Evolutionary conservation across 176 grass and related monocot genomes (phyloP).

Genomic region (Olyra latifolia): DNA sequence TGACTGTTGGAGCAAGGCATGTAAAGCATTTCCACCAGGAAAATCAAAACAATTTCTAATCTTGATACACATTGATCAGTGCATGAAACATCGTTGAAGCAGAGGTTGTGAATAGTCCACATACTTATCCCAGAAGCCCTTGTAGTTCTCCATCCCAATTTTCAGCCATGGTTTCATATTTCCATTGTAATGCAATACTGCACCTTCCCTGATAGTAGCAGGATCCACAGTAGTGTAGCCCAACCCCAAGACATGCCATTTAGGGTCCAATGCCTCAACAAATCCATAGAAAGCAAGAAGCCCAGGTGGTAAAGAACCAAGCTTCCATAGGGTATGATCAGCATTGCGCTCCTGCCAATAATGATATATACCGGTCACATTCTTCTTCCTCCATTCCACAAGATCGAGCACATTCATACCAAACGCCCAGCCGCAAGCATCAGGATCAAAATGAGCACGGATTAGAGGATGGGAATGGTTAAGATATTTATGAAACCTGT

Average conservation of each 20-base stretch:
- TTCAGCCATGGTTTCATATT: slow-evolving; percentile 99
- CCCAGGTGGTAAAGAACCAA: slow-evolving; percentile 92
- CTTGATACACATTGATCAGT: slow-evolving; percentile 55
- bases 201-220: slow-evolving; percentile 74
- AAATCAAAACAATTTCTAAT: slow-evolving; percentile 42
- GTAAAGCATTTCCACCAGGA: slow-evolving; percentile 9
- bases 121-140: slow-evolving; percentile 91
- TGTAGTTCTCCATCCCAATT: slow-evolving; percentile 99
- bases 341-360: slow-evolving; percentile 97
- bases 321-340: slow-evolving; percentile 97
- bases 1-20: slow-evolving; percentile 14
- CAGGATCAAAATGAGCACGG: slow-evolving; percentile 94
- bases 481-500: slow-evolving; percentile 98
- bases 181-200: slow-evolving; percentile 98
- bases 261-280: slow-evolving; percentile 79
- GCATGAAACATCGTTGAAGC: slow-evolving; percentile 82
- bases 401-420: slow-evolving; percentile 98
- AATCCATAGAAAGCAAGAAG: slow-evolving; percentile 95
- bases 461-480: slow-evolving; percentile 97
- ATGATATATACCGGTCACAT: slow-evolving; percentile 99
- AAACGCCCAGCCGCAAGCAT: slow-evolving; percentile 99
- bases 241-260: slow-evolving; percentile 95
- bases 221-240: slow-evolving; percentile 90
- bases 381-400: slow-evolving; percentile 84
- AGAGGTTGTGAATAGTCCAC: slow-evolving; percentile 94